Percentiles rank a stretch among this genome's conserved stretches.
Evolutionary conservation across 1,284 basidiomycete species (phyloP).

Genomic region (Papiliotrema terrestris): DNA sequence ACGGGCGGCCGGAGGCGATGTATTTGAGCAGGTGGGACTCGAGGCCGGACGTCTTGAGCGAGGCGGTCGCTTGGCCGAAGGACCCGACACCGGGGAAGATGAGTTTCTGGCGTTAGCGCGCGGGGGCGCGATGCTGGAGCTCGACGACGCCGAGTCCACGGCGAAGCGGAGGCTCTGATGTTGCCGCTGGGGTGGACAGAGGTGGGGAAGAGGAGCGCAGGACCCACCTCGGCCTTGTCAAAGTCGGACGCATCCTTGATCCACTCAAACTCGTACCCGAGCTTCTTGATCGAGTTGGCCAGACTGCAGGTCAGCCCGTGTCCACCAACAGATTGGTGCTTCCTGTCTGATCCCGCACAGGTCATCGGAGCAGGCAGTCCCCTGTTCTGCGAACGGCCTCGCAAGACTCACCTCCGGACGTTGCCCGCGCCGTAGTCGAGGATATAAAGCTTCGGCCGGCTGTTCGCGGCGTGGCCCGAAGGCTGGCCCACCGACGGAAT

Average conservation of each 20-base stretch:
- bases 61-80: slow-evolving; percentile 81
- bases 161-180: too few species aligned
- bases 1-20: slow-evolving; percentile 84
- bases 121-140: too few species aligned
- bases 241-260: slow-evolving; percentile 82
- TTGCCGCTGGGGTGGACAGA: too few species aligned
- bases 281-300: slow-evolving; percentile 83
- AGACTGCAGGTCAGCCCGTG: slow-evolving; percentile 49
- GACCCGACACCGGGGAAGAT: slow-evolving; percentile 98
- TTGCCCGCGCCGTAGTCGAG: slow-evolving; percentile 96
- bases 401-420: slow-evolving; percentile 64
- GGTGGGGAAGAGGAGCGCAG: too few species aligned
- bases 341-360: too few species aligned
- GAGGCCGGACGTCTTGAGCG: slow-evolving; percentile 70
- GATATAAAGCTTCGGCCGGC: slow-evolving; percentile 62
- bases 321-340: too few species aligned
- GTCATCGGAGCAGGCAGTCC: neutral
- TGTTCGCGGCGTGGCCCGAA: slow-evolving; percentile 20
- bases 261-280: slow-evolving; percentile 90
- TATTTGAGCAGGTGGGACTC: slow-evolving; percentile 78
- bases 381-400: neutral
- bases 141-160: too few species aligned
- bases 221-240: slow-evolving; percentile 78
- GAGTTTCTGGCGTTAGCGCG: slow-evolving; percentile 62
- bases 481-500: slow-evolving; percentile 33